A percentile compares a stretch with the other conserved stretches of the same genome.
phyloP scores from a whole-genome alignment of 495 filamentous ascomycete species.

The Aspergillus nidulans region DNA sequence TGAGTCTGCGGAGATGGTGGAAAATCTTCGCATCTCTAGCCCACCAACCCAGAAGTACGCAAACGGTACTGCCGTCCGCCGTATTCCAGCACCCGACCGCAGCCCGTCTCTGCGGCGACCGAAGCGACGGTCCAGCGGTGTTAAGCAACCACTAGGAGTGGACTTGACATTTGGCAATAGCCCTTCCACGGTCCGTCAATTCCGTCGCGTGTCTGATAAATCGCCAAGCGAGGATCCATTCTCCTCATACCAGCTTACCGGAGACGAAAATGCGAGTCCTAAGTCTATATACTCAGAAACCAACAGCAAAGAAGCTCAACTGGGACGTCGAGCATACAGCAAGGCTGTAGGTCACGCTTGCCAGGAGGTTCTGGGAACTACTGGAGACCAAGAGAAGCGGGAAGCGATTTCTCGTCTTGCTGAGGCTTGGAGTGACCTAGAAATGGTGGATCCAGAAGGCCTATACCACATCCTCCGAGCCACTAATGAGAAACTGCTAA shows the following conservation, averaged over 20 bases:
- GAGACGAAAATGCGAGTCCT: slow-evolving; percentile 45
- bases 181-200: slow-evolving; percentile 82
- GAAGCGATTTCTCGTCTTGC: slow-evolving; percentile 77
- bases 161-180: slow-evolving; percentile 89
- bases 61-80: slow-evolving; percentile 47
- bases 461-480: slow-evolving; percentile 75
- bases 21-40: slow-evolving; percentile 37
- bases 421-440: slow-evolving; percentile 77
- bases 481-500: slow-evolving; percentile 57
- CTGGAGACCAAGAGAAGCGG: slow-evolving; percentile 65
- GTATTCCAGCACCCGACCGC: slow-evolving; percentile 46
- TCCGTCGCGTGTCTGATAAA: slow-evolving; percentile 78
- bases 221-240: slow-evolving; percentile 37
- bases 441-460: slow-evolving; percentile 86
- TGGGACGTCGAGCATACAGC: slow-evolving; percentile 74
- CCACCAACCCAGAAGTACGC: slow-evolving; percentile 35
- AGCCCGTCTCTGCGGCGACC: slow-evolving; percentile 42
- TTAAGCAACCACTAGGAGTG: slow-evolving; percentile 74
- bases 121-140: slow-evolving; percentile 49
- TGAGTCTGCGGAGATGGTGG: slow-evolving; percentile 37
- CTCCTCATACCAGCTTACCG: slow-evolving; percentile 24
- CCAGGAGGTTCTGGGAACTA: slow-evolving; percentile 77
- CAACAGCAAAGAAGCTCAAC: slow-evolving; percentile 69
- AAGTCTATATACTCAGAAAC: slow-evolving; percentile 30
- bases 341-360: slow-evolving; percentile 75